Base-by-base conservation (phyloP, 176 grass and related monocot species). In the Bonia amplexicaulis region DNA sequence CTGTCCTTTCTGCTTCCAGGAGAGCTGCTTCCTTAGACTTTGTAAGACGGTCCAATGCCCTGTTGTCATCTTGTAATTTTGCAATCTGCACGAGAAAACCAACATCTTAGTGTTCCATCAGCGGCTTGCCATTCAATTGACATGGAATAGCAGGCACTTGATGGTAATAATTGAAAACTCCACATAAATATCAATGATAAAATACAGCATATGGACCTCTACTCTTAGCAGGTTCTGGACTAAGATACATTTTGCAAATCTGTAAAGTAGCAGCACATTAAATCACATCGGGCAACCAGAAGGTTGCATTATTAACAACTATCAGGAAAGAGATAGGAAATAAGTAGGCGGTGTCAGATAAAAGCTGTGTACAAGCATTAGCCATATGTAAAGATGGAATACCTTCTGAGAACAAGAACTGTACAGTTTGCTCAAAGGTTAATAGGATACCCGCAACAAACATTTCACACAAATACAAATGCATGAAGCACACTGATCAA, bases 1-100 rank as follows among this genome's bases (percentile, higher is more conserved):
- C 92, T 13, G 93, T 96, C 73, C 91, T 93, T 82, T 99, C 93
- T 69, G 93, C 96, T 88, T 99, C 93, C 37, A 99, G 84, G 54
- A 99, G 84, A 84, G 88, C 92, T 49, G 86, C 92, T 85, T 97
- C 95, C 77, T 92, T 97, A 73, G 86, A 89, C 79, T 97, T 94
- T 47, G 95, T 97, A 78, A 93, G 88, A 77, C 90, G 86, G 35
- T 94, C 92, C 45, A 97, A 69, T 83, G 92, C 90, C 66, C 52
- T 91, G 82, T 94, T 94, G 62, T 97, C 92, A 81, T 94, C 95
- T 68, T 89, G 84, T 61, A 97, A 59, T 71, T 97, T 94, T 84
- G 84, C 84, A 82, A 94, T 92, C 96, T 99, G 87, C 5, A n/a
- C 53, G 76, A 68, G 44, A 73, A 73, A 57, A 86, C 1, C 72